A percentile compares a stretch with the other conserved stretches of the same genome.
These are phyloP conservation scores for Micractinium conductrix DNA, from an alignment of 139 green algal genomes.

Conservation along the genomic window DNA sequence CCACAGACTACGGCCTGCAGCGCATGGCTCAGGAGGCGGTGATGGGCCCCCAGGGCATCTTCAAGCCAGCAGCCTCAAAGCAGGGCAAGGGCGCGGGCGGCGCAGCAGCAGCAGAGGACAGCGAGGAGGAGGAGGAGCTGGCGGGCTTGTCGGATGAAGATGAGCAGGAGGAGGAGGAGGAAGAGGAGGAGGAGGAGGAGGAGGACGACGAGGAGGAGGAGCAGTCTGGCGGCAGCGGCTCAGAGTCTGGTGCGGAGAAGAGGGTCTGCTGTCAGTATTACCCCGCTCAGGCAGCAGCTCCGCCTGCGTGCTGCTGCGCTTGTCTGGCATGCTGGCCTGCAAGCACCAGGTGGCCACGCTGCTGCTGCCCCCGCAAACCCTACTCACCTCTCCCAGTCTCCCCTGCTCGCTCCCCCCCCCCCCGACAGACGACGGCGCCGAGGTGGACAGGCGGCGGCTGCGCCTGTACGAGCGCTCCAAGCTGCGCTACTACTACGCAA, in stretches of 20 bases:
- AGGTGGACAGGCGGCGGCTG: constrained; percentile 72
- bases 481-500: constrained; percentile 85
- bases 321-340: neutral
- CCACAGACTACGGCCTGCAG: constrained; percentile 87
- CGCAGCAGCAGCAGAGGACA: neutral
- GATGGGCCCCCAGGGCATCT: constrained; percentile 71
- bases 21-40: constrained; percentile 87
- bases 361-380: neutral
- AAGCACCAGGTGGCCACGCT: neutral
- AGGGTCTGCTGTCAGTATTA: neutral
- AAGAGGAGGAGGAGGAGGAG: neutral
- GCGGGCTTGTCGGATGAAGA: too few species aligned
- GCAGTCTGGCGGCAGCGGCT: constrained; percentile 20
- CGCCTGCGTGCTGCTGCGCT: neutral
- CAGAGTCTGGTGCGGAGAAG: constrained; percentile 10
- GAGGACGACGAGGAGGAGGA: constrained; percentile 27
- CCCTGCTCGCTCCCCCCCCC: too few species aligned
- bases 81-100: neutral
- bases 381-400: neutral
- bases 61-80: constrained; percentile 5
- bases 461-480: constrained; percentile 85
- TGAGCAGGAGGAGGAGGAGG: constrained; percentile 36
- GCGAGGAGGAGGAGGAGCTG: constrained; percentile 23
- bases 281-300: neutral
- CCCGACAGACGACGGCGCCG: constrained; percentile 36